phyloP scores from a whole-genome alignment of 140 eudicot species.

The Flaveria floridana region DNA sequence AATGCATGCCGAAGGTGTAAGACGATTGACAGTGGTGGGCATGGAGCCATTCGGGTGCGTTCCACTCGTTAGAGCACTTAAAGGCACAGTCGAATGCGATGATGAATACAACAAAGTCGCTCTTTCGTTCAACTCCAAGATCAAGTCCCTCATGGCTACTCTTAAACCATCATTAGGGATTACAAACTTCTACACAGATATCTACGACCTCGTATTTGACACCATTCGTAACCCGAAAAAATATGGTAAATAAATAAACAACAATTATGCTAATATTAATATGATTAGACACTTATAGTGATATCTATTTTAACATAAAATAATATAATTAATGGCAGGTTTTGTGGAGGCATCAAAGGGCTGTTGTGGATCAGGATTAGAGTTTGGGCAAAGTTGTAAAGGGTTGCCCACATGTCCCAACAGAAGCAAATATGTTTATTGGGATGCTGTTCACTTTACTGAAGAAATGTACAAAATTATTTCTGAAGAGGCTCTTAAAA shows the following conservation, averaged over 20 bases:
- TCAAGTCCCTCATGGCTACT: constrained; percentile 29
- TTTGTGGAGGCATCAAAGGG: constrained; percentile 43
- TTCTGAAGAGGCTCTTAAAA: constrained; percentile 35
- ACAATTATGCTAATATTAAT: neutral
- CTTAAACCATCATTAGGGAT: constrained; percentile 28
- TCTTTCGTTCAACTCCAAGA: constrained; percentile 33
- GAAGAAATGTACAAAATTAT: constrained; percentile 41
- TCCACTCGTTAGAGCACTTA: constrained; percentile 35
- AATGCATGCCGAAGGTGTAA: constrained; percentile 34
- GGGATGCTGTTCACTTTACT: constrained; percentile 47
- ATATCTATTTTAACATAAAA: neutral
- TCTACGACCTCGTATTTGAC: constrained; percentile 25
- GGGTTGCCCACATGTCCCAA: constrained; percentile 40
- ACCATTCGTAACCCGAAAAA: constrained; percentile 29
- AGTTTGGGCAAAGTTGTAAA: constrained; percentile 33
- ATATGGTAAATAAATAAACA: constrained; percentile 26
- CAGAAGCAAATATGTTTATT: constrained; percentile 38
- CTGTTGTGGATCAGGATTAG: constrained; percentile 43
- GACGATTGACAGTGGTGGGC: constrained; percentile 35
- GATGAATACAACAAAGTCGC: constrained; percentile 42
- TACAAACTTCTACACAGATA: constrained; percentile 25
- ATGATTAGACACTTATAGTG: neutral
- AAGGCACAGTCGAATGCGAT: constrained; percentile 28
- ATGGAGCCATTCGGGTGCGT: constrained; percentile 41
- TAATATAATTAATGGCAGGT: constrained; percentile 21